These are phyloP conservation scores for Colletotrichum sp. DNA, from an alignment of 2,329 filamentous ascomycete species.

Conservation along the genomic window DNA sequence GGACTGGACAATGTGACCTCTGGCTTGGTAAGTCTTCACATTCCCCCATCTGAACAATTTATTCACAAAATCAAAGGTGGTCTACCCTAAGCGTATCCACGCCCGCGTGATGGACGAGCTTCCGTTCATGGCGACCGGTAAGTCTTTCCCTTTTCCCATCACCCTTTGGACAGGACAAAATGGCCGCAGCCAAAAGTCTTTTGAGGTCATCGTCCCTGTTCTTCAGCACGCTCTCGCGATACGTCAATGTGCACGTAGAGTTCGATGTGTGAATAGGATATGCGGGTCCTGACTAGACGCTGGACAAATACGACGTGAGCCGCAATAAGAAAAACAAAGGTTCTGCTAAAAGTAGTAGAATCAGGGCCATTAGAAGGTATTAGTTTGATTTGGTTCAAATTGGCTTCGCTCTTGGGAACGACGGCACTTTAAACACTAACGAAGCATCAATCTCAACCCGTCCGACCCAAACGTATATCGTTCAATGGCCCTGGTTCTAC, in stretches of 20 bases:
- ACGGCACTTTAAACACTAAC: not conserved
- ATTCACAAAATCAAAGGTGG: slow-evolving; percentile 46
- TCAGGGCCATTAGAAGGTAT: not conserved
- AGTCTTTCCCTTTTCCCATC: not conserved
- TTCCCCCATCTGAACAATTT: not conserved
- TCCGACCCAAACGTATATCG: not conserved
- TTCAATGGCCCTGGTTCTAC: not conserved
- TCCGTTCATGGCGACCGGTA: slow-evolving; percentile 79
- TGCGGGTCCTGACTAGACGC: not conserved
- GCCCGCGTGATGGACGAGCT: slow-evolving; percentile 75
- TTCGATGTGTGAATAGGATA: not conserved
- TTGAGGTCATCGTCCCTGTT: not conserved
- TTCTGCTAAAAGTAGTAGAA: not conserved
- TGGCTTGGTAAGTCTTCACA: slow-evolving; percentile 48
- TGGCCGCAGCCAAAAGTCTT: not conserved
- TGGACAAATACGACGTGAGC: not conserved
- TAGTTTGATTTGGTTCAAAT: not conserved
- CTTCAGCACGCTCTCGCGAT: not conserved
- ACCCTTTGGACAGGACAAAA: not conserved
- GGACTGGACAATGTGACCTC: slow-evolving; percentile 71
- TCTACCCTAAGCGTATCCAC: slow-evolving; percentile 78
- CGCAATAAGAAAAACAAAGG: not conserved
- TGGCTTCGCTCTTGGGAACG: too few species aligned
- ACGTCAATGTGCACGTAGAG: not conserved
- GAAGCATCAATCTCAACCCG: not conserved